Evolutionary conservation across 495 filamentous ascomycete genomes (phyloP).

Genomic region (Eremomyces bilateralis): DNA sequence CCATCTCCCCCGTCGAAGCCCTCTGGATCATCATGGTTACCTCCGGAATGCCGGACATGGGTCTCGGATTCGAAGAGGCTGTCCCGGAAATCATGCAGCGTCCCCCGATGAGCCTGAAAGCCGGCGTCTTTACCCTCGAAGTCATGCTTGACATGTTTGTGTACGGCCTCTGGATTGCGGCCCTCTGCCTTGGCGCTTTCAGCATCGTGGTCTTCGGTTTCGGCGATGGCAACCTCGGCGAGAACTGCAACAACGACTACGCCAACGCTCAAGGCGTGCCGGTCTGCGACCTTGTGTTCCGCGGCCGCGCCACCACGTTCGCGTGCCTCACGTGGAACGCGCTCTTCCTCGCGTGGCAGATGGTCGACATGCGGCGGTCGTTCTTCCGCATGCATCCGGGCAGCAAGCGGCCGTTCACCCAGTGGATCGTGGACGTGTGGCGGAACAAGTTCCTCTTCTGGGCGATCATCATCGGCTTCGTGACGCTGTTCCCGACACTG

Average conservation of each 20-base stretch:
- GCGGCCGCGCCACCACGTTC: conserved; percentile 56
- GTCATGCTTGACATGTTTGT: conserved; percentile 52
- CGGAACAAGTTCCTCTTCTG: conserved; percentile 55
- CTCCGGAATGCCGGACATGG: conserved; percentile 52
- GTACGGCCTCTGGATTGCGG: conserved; percentile 48
- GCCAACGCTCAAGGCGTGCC: no score
- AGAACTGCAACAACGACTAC: conserved; percentile 40
- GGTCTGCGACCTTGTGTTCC: conserved; percentile 43
- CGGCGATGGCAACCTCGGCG: conserved; percentile 38
- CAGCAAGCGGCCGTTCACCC: conserved; percentile 26
- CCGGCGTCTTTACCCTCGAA: conserved; percentile 49
- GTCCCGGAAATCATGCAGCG: conserved; percentile 46
- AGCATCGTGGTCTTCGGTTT: conserved; percentile 44
- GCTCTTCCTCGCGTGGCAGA: conserved; percentile 36
- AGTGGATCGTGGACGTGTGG: conserved; percentile 34
- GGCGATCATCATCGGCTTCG: conserved; percentile 41
- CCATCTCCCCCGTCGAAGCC: conserved; percentile 51
- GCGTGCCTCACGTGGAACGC: conserved; percentile 54
- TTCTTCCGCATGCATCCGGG: conserved; percentile 32
- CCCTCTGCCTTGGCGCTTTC: conserved; percentile 43
- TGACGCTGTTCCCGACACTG: conserved; percentile 48
- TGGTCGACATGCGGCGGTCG: conserved; percentile 15
- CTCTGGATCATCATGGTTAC: conserved; percentile 66
- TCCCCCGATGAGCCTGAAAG: conserved; percentile 38
- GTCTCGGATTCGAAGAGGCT: conserved; percentile 48